Conservation (phyloP, 768 basidiomycete species). For the Tricholoma terreum region DNA sequence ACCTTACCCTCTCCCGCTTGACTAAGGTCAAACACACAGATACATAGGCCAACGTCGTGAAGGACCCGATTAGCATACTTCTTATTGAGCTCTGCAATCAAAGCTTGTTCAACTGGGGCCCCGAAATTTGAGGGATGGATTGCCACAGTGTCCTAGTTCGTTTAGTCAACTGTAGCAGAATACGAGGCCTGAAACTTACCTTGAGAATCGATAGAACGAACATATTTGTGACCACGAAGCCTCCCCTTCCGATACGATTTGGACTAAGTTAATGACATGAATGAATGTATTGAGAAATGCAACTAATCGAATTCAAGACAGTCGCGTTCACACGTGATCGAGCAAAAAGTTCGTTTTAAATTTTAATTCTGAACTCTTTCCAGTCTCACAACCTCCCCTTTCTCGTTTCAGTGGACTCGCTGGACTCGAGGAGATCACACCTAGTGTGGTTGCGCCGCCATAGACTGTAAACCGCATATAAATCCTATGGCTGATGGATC, state of each 20-base stretch:
- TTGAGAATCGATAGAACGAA: slow-evolving; percentile 48
- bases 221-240: slow-evolving; percentile 24
- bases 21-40: slow-evolving; percentile 85
- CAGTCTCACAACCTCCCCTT: background rate
- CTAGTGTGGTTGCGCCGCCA: background rate
- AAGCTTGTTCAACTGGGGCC: slow-evolving; percentile 70
- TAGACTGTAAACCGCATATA: slow-evolving; percentile 1
- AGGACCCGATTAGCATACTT: slow-evolving; percentile 93
- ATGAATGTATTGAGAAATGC: background rate
- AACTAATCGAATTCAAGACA: too few relatives aligned
- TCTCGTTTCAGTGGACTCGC: background rate
- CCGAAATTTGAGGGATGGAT: slow-evolving; percentile 88
- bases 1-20: slow-evolving; percentile 90
- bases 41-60: slow-evolving; percentile 87
- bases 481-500: slow-evolving; percentile 22
- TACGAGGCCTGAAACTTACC: slow-evolving; percentile 14
- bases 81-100: slow-evolving; percentile 86
- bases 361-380: background rate
- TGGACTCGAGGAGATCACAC: background rate
- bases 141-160: slow-evolving; percentile 78
- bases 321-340: slow-evolving; percentile 9
- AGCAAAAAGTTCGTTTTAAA: slow-evolving; percentile 12
- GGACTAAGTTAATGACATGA: background rate
- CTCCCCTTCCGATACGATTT: background rate
- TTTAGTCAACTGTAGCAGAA: background rate